These are phyloP conservation scores for Leishmania guyanensis DNA, from an alignment of 208 protist species.

Conservation along the genomic window DNA sequence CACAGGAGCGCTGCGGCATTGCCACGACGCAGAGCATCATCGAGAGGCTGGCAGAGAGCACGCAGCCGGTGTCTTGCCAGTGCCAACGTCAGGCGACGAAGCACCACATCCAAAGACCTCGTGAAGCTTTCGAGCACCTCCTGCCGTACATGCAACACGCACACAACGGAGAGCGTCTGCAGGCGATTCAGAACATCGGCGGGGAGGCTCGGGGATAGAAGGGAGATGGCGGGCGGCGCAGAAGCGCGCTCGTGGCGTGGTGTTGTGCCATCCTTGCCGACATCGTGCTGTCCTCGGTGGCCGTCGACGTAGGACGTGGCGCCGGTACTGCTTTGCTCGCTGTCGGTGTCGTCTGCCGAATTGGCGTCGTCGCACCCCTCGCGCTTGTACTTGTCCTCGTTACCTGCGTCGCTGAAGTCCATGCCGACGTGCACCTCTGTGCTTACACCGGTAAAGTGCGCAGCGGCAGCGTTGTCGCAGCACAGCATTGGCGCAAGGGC, in stretches of 20 bases:
- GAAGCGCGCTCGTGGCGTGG: background rate
- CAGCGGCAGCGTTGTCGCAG: background rate
- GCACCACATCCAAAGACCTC: constrained; percentile 21
- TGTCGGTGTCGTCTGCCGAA: background rate
- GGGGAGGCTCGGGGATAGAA: constrained; percentile 15
- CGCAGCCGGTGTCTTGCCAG: constrained; percentile 28
- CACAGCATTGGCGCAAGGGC: constrained; percentile 21
- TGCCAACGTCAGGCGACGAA: constrained; percentile 19
- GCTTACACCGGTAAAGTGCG: constrained; percentile 1
- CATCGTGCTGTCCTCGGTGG: background rate
- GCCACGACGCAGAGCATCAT: constrained; percentile 16
- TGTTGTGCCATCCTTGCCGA: background rate
- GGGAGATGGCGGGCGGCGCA: background rate
- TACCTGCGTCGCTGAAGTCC: background rate
- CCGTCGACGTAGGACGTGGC: background rate
- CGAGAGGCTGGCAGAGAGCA: constrained; percentile 23
- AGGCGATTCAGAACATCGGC: constrained; percentile 17
- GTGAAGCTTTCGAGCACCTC: constrained; percentile 23
- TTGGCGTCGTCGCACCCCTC: background rate
- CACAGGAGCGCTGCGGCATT: background rate
- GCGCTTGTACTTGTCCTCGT: background rate
- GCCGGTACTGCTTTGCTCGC: background rate
- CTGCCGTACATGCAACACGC: constrained; percentile 14
- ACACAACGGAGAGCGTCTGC: constrained; percentile 13
- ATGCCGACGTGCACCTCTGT: background rate